These are phyloP conservation scores for Mucor irregularis DNA, from an alignment of 371 early-diverging fungal genomes.

Conservation along the genomic window DNA sequence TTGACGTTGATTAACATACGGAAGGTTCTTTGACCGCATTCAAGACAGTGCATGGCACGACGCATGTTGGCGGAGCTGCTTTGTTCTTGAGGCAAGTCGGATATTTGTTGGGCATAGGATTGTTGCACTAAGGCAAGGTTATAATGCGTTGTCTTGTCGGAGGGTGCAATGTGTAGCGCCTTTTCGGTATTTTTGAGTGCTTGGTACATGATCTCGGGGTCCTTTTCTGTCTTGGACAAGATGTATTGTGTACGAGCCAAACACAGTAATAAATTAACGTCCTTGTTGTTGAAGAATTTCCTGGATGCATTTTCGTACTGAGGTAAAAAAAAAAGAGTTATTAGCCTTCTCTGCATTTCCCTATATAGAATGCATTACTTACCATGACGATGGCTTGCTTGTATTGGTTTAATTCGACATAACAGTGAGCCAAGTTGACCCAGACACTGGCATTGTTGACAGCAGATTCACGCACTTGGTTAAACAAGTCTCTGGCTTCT, in stretches of 20 bases:
- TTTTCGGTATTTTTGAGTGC: slow-evolving; percentile 64
- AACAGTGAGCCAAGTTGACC: slow-evolving; percentile 80
- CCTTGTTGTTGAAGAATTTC: slow-evolving; percentile 56
- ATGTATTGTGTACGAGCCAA: slow-evolving; percentile 84
- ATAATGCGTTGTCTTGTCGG: slow-evolving; percentile 67
- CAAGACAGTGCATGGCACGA: slow-evolving; percentile 58
- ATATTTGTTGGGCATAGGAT: slow-evolving; percentile 77
- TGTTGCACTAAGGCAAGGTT: slow-evolving; percentile 87
- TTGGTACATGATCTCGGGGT: slow-evolving; percentile 63
- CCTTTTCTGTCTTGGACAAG: slow-evolving; percentile 72
- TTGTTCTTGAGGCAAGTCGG: slow-evolving; percentile 66
- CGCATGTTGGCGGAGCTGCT: slow-evolving; percentile 59
- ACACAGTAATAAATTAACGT: slow-evolving; percentile 64
- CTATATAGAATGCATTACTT: no score
- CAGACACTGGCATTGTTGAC: slow-evolving; percentile 59
- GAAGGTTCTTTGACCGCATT: slow-evolving; percentile 58
- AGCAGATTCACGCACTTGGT: slow-evolving; percentile 67
- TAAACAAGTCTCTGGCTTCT: slow-evolving; percentile 78
- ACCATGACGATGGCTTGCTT: slow-evolving; percentile 70
- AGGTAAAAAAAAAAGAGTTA: background rate
- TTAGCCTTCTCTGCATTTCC: background rate
- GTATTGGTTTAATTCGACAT: slow-evolving; percentile 72
- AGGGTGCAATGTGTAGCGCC: slow-evolving; percentile 55
- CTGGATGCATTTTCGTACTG: slow-evolving; percentile 70
- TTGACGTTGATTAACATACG: slow-evolving; percentile 52